Evolutionary conservation across 495 filamentous ascomycete species (phyloP).

Genomic region (Thozetella sp.): DNA sequence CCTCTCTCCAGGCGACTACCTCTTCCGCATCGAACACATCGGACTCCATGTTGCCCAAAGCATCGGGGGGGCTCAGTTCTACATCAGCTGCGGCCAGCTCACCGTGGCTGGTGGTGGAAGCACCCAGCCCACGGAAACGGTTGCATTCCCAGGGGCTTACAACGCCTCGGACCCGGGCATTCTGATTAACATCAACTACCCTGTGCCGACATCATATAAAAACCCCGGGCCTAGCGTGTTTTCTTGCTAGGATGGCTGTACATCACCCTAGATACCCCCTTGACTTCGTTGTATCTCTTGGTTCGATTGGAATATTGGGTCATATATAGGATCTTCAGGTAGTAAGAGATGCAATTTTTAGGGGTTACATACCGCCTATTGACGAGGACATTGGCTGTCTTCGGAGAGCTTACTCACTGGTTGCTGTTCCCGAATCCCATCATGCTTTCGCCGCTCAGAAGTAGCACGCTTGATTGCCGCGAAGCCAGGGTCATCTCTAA

Average conservation of each 20-base stretch:
- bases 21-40: constrained; percentile 62
- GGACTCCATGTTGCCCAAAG: constrained; percentile 47
- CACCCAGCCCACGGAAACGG: constrained; percentile 30
- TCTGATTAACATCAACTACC: constrained; percentile 44
- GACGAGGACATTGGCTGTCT: too few relatives aligned
- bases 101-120: constrained; percentile 38
- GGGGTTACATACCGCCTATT: too few relatives aligned
- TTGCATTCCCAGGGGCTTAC: constrained; percentile 42
- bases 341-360: too few relatives aligned
- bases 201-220: constrained; percentile 39
- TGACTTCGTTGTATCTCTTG: too few relatives aligned
- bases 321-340: too few relatives aligned
- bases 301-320: too few relatives aligned
- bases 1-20: constrained; percentile 55
- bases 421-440: too few relatives aligned
- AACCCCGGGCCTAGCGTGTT: constrained; percentile 44
- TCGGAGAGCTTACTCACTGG: too few relatives aligned
- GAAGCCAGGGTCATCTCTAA: neutral
- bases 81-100: constrained; percentile 44
- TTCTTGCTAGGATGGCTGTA: constrained; percentile 16
- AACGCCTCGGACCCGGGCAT: constrained; percentile 39
- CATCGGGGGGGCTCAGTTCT: constrained; percentile 51
- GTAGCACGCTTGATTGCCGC: too few relatives aligned
- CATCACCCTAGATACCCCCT: too few relatives aligned
- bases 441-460: too few relatives aligned